Conservation (phyloP, 116 monocot species). For the Dioscorea cayenensis region DNA sequence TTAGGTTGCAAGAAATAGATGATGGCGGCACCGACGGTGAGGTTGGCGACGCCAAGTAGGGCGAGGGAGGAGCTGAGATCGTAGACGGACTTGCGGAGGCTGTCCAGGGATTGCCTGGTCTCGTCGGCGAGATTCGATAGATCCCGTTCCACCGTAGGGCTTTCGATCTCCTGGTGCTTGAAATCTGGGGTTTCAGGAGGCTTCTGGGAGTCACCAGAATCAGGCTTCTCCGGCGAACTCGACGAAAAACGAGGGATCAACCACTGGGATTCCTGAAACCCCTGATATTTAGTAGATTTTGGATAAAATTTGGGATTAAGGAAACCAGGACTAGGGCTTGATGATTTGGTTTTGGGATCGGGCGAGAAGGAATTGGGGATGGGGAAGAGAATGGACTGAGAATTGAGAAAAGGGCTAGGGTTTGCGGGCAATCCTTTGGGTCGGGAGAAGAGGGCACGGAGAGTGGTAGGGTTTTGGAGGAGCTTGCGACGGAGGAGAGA, state of each 20-base stretch:
- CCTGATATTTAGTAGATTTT: neutral
- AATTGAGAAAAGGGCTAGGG: conserved; percentile 8
- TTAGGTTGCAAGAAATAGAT: conserved; percentile 27
- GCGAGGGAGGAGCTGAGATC: conserved; percentile 56
- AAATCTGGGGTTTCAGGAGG: conserved; percentile 10
- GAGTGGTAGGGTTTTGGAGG: neutral
- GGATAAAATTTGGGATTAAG: neutral
- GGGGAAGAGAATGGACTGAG: neutral
- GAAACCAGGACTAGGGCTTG: neutral
- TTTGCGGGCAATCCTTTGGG: neutral
- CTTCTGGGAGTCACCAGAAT: neutral
- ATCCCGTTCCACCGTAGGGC: conserved; percentile 92
- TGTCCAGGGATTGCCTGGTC: conserved; percentile 60
- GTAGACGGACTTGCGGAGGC: conserved; percentile 48
- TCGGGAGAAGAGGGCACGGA: neutral
- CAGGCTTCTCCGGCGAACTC: conserved; percentile 5
- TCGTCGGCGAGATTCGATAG: conserved; percentile 79
- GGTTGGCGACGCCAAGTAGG: conserved; percentile 63
- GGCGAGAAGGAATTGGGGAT: neutral
- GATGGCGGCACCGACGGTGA: conserved; percentile 77
- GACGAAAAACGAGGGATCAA: conserved; percentile 7
- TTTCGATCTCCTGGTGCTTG: conserved; percentile 79
- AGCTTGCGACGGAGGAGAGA: conserved; percentile 16
- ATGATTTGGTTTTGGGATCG: neutral
- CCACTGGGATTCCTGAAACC: neutral